Evolutionary conservation across 805 yeast genomes (phyloP), one percentile per base, ranked within the genome.

Genomic region (Starmerella geochares): DNA sequence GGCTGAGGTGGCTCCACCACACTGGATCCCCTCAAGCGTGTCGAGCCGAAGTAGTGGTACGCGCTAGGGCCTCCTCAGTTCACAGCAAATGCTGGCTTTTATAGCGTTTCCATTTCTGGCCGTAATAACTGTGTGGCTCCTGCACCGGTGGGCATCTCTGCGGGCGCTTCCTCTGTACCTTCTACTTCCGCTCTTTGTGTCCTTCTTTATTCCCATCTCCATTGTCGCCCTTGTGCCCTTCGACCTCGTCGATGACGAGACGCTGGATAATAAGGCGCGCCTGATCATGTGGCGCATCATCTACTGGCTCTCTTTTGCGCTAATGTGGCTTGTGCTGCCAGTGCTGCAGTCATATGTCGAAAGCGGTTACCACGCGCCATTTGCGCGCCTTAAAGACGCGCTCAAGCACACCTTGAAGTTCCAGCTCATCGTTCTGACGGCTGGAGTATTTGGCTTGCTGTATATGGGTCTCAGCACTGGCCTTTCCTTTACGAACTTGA

Each of bases 301-400:
- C 47, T 86, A 86, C 64, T 86, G 95, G 95, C 66, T 76, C 9
- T 83, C 94, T 0, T 86, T 85, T 58, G 60, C 72, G n/a, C 66
- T 85, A 48, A 86, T 94, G 37, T 86, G 95, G 95, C 66, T 77
- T 6, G 54, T 83, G 1, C 64, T 86, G 44, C 95, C 95, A 0
- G 66, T 81, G 29, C 67, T 83, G 23, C 92, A 85, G 62, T 81
- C 80, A 57, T 86, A 75, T 68, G 80, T 78, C 57, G 75, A 78
- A 45, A 79, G 86, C 2, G 94, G 94, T 9, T 74, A 80, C 61
- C 76, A 71, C 59, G 74, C 74, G 36, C 70, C 70, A 5, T 51
- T 63, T 5, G 66, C 67, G 16, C 69, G 75, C 51, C 61, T 83
- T 46, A 67, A 65, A 48, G 83, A 82, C 51, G 80, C 94, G 0